Evolutionary conservation across 2,329 filamentous ascomycete genomes (phyloP).

Genomic region (Byssoonygena ceratinophila): DNA sequence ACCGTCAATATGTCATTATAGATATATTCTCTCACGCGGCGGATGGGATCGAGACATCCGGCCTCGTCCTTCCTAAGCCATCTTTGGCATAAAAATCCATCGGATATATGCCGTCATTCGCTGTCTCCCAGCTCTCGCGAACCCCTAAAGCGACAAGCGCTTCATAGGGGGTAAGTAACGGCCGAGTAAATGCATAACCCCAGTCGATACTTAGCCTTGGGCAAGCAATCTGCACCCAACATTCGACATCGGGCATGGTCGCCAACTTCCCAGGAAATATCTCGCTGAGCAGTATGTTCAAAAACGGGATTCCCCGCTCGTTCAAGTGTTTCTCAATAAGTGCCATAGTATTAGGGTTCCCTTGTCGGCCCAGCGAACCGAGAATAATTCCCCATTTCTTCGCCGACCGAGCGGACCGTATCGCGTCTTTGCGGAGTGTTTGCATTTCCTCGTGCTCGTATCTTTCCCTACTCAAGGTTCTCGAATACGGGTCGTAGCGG

Average conservation of each 20-base stretch:
- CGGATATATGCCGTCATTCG: constrained; percentile 61
- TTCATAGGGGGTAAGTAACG: constrained; percentile 87
- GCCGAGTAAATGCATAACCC: constrained; percentile 89
- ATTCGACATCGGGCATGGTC: constrained; percentile 87
- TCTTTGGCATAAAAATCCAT: constrained; percentile 98
- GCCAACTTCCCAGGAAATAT: constrained; percentile 94
- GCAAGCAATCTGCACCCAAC: constrained; percentile 97
- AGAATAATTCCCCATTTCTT: constrained; percentile 92
- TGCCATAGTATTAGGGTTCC: constrained; percentile 83
- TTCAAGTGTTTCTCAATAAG: constrained; percentile 71
- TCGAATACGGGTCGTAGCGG: constrained; percentile 91
- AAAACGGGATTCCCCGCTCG: constrained; percentile 61
- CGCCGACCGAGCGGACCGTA: constrained; percentile 62
- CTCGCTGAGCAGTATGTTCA: constrained; percentile 81
- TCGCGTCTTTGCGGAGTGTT: constrained; percentile 63
- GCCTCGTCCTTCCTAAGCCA: constrained; percentile 69
- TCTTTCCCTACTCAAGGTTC: constrained; percentile 77
- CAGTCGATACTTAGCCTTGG: constrained; percentile 96
- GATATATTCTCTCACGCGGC: constrained; percentile 1
- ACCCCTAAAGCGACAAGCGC: constrained; percentile 80
- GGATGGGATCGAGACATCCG: constrained; percentile 8
- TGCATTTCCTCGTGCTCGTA: constrained; percentile 93
- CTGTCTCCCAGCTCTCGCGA: constrained; percentile 60
- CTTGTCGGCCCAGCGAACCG: constrained; percentile 82
- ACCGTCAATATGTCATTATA: background rate